These are phyloP conservation scores for Aureobasidium zeae DNA, from an alignment of 2,329 filamentous ascomycete species.

Conservation along the genomic window DNA sequence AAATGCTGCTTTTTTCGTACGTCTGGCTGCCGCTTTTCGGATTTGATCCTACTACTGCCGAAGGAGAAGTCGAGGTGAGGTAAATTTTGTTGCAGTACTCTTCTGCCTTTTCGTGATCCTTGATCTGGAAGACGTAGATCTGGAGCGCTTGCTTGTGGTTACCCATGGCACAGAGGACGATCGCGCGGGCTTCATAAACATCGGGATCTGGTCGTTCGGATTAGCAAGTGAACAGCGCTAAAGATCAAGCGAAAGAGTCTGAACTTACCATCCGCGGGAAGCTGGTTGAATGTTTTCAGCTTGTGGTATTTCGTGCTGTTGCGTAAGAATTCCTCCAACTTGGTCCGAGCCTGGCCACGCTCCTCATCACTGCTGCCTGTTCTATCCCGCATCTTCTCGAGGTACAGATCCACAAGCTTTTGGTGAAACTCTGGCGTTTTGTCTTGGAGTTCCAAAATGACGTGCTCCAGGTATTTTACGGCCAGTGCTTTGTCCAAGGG, in stretches of 20 bases:
- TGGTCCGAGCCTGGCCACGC: constrained; percentile 33
- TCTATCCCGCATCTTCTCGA: constrained; percentile 42
- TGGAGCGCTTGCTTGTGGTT: constrained; percentile 92
- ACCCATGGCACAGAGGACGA: constrained; percentile 89
- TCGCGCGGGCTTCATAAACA: constrained; percentile 83
- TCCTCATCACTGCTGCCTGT: constrained; percentile 27
- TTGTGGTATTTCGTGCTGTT: constrained; percentile 69
- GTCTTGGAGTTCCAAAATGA: constrained; percentile 69
- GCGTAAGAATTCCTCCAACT: constrained; percentile 65
- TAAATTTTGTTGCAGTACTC: constrained; percentile 94
- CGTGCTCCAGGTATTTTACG: constrained; percentile 77
- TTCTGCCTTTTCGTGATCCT: constrained; percentile 82
- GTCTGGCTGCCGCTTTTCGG: constrained; percentile 9
- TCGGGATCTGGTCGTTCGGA: constrained; percentile 51
- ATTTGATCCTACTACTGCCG: constrained; percentile 1
- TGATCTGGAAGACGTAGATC: constrained; percentile 92
- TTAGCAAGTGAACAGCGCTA: too few relatives aligned
- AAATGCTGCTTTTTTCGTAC: constrained; percentile 24
- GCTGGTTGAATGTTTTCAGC: constrained; percentile 55
- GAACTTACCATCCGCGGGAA: constrained; percentile 66
- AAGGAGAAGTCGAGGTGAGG: constrained; percentile 30
- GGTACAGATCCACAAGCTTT: constrained; percentile 63
- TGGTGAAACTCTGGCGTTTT: constrained; percentile 81
- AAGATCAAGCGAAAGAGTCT: background rate
- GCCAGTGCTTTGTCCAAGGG: constrained; percentile 62